Evolutionary conservation across 768 basidiomycete genomes (phyloP).

Genomic region (Lyophyllum shimeji): DNA sequence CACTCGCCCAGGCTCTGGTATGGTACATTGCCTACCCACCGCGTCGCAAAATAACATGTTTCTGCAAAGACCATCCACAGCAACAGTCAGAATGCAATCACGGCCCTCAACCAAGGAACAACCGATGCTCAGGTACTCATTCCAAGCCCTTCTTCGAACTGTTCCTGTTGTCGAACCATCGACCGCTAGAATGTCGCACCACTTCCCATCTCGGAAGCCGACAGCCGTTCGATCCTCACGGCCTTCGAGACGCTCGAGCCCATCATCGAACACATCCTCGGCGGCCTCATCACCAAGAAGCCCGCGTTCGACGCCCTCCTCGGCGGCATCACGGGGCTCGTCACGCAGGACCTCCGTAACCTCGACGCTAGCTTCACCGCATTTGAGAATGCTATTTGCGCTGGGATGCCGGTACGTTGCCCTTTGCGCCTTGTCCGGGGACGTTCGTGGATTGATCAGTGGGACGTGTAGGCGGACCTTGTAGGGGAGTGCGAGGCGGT

Average conservation of each 20-base stretch:
- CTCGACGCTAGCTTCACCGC: slow-evolving; percentile 21
- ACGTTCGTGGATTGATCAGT: neutral
- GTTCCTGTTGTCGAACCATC: neutral
- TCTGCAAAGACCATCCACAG: slow-evolving; percentile 29
- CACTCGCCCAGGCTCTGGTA: slow-evolving; percentile 26
- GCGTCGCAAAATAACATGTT: neutral
- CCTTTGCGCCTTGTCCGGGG: neutral
- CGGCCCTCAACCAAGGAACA: slow-evolving; percentile 22
- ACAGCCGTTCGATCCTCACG: slow-evolving; percentile 21
- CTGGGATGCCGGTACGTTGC: slow-evolving; percentile 23
- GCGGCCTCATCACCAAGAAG: slow-evolving; percentile 23
- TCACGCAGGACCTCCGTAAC: slow-evolving; percentile 26
- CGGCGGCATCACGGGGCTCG: slow-evolving; percentile 27
- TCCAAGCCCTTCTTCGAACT: neutral
- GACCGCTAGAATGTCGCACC: slow-evolving; percentile 16
- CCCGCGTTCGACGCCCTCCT: slow-evolving; percentile 28
- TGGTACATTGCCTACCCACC: neutral
- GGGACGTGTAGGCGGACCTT: slow-evolving; percentile 19
- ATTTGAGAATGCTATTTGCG: slow-evolving; percentile 21
- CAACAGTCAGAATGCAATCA: slow-evolving; percentile 18
- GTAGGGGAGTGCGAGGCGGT: slow-evolving; percentile 15
- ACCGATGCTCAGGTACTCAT: slow-evolving; percentile 24
- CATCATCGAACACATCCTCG: slow-evolving; percentile 24
- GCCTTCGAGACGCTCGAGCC: slow-evolving; percentile 24
- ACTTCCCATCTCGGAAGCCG: slow-evolving; percentile 21